phyloP scores from a whole-genome alignment of 805 yeast species.

The Hanseniaspora occidentalis region DNA sequence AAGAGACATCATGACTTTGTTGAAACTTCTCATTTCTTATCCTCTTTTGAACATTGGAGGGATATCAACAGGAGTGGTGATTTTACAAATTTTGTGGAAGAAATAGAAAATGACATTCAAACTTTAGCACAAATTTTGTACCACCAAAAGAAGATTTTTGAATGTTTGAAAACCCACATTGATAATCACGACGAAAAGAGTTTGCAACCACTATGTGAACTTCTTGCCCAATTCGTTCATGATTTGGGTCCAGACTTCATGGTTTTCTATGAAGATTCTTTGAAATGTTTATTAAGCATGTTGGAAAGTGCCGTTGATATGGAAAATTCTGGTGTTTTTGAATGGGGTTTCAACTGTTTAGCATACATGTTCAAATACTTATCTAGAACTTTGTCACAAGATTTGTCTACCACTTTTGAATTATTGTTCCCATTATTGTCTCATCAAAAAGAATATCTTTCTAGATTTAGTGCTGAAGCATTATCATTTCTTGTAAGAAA shows the following conservation, averaged over 20 bases:
- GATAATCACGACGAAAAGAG: conserved; percentile 52
- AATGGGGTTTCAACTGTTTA: conserved; percentile 72
- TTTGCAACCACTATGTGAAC: conserved; percentile 69
- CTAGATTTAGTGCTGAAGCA: conserved; percentile 84
- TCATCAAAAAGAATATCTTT: conserved; percentile 49
- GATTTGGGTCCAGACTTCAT: conserved; percentile 89
- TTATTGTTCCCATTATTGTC: conserved; percentile 49
- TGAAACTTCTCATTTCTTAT: conserved; percentile 65
- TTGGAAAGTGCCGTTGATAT: conserved; percentile 30
- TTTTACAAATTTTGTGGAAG: conserved; percentile 51
- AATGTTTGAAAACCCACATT: conserved; percentile 35
- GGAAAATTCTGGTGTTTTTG: conserved; percentile 52
- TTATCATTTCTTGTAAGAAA: conserved; percentile 72
- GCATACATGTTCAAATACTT: conserved; percentile 87
- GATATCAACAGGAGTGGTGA: conserved; percentile 70
- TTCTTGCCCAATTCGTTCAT: conserved; percentile 74
- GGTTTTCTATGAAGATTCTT: conserved; percentile 45
- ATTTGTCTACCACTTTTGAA: conserved; percentile 58
- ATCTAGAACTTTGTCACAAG: conserved; percentile 47
- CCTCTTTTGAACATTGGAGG: conserved; percentile 75
- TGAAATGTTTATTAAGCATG: conserved; percentile 38
- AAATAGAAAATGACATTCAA: conserved; percentile 41
- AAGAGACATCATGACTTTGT: conserved; percentile 57
- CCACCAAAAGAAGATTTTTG: conserved; percentile 53
- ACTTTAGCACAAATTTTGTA: conserved; percentile 73